These are phyloP conservation scores for Cryptococcus sp. DNA, from an alignment of 1,284 basidiomycete species.

Conservation along the genomic window DNA sequence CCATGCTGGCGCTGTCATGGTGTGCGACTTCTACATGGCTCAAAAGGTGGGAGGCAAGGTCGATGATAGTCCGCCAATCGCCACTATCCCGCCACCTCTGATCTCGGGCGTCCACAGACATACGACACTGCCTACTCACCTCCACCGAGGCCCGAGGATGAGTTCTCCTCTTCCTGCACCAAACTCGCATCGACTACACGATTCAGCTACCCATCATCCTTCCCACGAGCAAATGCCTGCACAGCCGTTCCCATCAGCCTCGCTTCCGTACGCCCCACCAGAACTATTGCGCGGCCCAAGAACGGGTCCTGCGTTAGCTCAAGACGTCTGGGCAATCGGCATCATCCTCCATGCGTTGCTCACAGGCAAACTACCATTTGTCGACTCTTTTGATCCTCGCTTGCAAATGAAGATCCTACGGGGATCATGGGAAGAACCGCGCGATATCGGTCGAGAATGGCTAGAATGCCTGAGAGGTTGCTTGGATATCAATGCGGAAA, in stretches of 20 bases:
- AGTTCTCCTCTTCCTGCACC: conserved; percentile 13
- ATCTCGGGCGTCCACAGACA: conserved; percentile 8
- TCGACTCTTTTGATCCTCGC: conserved; percentile 82
- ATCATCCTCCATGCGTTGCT: conserved; percentile 81
- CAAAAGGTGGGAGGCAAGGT: conserved; percentile 22
- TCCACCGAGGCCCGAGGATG: conserved; percentile 16
- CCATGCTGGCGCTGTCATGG: conserved; percentile 63
- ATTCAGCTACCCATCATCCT: conserved; percentile 9
- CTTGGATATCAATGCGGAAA: conserved; percentile 62
- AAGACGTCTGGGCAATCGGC: conserved; percentile 92
- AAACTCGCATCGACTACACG: conserved; percentile 8
- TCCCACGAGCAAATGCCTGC: conserved; percentile 7
- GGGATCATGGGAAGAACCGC: conserved; percentile 62
- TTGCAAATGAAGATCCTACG: conserved; percentile 86
- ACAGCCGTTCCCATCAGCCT: conserved; percentile 69
- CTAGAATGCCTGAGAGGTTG: conserved; percentile 73
- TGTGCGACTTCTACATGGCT: conserved; percentile 53
- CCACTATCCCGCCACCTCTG: conserved; percentile 14
- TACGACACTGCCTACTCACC: conserved; percentile 16
- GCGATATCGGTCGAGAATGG: conserved; percentile 66
- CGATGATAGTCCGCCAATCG: not conserved
- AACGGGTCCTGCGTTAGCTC: conserved; percentile 56
- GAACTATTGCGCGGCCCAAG: conserved; percentile 63
- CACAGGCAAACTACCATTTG: conserved; percentile 77
- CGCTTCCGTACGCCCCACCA: conserved; percentile 85